phyloP scores from a whole-genome alignment of 2,329 filamentous ascomycete genomes.

The Alternaria sp. region DNA sequence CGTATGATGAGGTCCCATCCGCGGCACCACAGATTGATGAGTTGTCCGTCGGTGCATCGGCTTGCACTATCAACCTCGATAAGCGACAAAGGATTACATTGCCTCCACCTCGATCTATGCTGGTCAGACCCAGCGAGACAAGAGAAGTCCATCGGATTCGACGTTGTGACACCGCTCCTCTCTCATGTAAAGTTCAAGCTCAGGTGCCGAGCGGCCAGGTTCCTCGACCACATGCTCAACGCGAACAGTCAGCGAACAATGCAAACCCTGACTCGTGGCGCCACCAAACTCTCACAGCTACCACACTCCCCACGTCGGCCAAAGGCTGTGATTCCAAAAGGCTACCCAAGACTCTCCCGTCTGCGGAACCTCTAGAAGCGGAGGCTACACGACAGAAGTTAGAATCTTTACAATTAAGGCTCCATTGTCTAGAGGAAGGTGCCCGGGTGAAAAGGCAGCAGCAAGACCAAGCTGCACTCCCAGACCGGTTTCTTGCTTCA shows the following conservation, averaged over 20 bases:
- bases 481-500: neutral
- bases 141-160: neutral
- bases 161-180: neutral
- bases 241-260: neutral
- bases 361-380: neutral
- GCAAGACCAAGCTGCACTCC: neutral
- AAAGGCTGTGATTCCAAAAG: neutral
- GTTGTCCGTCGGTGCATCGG: neutral
- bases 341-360: neutral
- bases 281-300: neutral
- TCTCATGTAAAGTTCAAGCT: neutral
- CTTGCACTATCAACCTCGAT: neutral
- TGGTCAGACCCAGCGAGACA: neutral
- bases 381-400: constrained; percentile 4
- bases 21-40: neutral
- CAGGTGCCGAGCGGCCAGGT: neutral
- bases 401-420: neutral
- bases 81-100: neutral
- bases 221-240: neutral
- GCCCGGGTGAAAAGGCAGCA: neutral
- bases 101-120: neutral
- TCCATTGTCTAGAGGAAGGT: neutral
- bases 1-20: neutral
- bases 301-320: neutral
- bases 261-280: neutral